Base-by-base conservation (phyloP, 148 eudicot species). In the Nepenthes gracilis region DNA sequence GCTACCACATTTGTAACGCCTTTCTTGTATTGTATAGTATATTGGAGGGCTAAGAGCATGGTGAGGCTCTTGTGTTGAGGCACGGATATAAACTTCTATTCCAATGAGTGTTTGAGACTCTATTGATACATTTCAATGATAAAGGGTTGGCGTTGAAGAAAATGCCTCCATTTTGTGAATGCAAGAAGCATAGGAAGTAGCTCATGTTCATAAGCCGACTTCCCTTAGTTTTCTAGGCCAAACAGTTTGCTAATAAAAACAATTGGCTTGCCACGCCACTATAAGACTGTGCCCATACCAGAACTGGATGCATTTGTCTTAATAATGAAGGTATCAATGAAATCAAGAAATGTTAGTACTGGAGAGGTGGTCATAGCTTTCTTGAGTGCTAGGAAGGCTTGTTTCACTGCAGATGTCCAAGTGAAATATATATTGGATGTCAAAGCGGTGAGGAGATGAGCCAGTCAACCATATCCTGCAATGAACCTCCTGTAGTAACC, bases 181-280 rank as follows among this genome's bases (percentile, higher is more conserved):
- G 23, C 70, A 6, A 40, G 6, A 0, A 71, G 8, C 0, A 71
- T 65, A 1, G 66, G 70, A 5, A 65, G 7, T 0, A 65, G 11
- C 55, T 71, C 75, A 57, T 54, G 60, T 23, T 65, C 70, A 60
- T 66, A 60, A 0, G 50, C 36, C 23, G 23, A 23, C 1, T 38
- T 2, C 0, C 11, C 5, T 15, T 2, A 4, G 2, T 49, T 32
- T 2, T 34, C 52, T 1, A 57, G 51, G 2, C 32, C 1, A 1
- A 51, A 52, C n/a, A 2, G 23, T 23, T 23, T 65, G 36, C 62
- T 65, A 0, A 71, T 34, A 34, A 2, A 71, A 1, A 70, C 50
- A 2, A 71, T 15, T 0, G 70, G 70, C 0, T 37, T 53, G 1
- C 66, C 66, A 1, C 47, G 0, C 12, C 61, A 62, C 57, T 37